phyloP scores from a whole-genome alignment of 768 basidiomycete genomes.

The Vararia minispora region DNA sequence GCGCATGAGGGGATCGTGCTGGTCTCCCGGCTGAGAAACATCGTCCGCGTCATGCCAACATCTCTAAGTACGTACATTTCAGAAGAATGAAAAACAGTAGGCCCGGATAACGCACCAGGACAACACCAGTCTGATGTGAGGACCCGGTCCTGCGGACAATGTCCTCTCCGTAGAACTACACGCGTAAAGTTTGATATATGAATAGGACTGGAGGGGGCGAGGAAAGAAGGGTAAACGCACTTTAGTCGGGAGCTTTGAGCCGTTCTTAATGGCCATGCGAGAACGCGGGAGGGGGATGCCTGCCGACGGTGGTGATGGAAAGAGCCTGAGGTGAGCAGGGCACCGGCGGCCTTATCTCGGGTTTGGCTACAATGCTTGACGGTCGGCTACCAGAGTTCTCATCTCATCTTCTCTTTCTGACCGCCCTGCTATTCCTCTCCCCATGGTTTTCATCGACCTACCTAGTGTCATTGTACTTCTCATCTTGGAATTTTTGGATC shows the following conservation, averaged over 20 bases:
- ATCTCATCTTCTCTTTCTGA: no score
- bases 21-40: constrained; percentile 30
- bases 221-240: constrained; percentile 11
- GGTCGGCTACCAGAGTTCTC: no score
- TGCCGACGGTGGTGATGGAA: no score
- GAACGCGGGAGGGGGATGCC: background rate
- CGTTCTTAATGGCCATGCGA: constrained; percentile 20
- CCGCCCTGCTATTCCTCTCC: no score
- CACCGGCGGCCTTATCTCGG: no score
- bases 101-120: constrained; percentile 40
- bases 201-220: background rate
- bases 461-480: no score
- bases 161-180: constrained; percentile 30
- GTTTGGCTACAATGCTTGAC: no score
- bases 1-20: constrained; percentile 63
- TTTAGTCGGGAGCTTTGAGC: constrained; percentile 22
- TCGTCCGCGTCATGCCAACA: constrained; percentile 88
- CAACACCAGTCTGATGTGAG: constrained; percentile 41
- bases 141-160: constrained; percentile 24
- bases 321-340: no score
- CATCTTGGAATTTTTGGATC: no score
- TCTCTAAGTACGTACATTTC: constrained; percentile 35
- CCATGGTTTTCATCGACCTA: no score
- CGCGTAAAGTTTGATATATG: background rate
- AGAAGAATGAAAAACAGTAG: constrained; percentile 1